phyloP scores from a whole-genome alignment of 768 basidiomycete species.

The Cystobasidium onofrii region DNA sequence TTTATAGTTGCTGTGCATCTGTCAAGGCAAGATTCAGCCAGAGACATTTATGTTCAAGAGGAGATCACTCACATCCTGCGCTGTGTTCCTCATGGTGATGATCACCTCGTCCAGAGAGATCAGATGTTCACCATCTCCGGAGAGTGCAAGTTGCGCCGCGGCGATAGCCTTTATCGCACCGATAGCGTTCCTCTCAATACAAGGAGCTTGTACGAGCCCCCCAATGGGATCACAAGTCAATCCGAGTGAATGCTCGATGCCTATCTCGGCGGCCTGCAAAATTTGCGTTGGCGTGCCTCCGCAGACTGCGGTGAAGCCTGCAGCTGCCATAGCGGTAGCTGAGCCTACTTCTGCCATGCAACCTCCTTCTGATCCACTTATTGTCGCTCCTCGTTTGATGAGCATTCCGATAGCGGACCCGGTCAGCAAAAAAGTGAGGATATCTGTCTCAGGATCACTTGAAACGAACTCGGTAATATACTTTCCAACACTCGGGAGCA shows the following conservation, averaged over 20 bases:
- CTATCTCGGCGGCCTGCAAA: slow-evolving; percentile 53
- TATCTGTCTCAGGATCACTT: slow-evolving; percentile 78
- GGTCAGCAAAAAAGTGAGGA: slow-evolving; percentile 81
- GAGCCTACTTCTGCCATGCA: slow-evolving; percentile 97
- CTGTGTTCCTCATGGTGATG: slow-evolving; percentile 86
- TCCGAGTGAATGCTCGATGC: slow-evolving; percentile 75
- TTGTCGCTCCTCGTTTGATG: slow-evolving; percentile 93
- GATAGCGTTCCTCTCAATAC: slow-evolving; percentile 52
- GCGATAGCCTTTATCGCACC: slow-evolving; percentile 46
- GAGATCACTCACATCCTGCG: slow-evolving; percentile 50
- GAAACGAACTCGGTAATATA: slow-evolving; percentile 61
- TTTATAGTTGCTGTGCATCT: slow-evolving; percentile 87
- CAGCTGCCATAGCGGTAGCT: slow-evolving; percentile 91
- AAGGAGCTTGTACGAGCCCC: slow-evolving; percentile 87
- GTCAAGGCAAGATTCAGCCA: background rate
- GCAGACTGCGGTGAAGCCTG: slow-evolving; percentile 88
- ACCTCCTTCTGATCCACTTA: slow-evolving; percentile 77
- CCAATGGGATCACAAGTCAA: slow-evolving; percentile 54
- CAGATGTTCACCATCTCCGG: slow-evolving; percentile 66
- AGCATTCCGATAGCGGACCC: slow-evolving; percentile 73
- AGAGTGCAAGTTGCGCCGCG: slow-evolving; percentile 84
- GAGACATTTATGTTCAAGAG: background rate
- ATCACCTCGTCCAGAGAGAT: slow-evolving; percentile 91
- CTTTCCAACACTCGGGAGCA: slow-evolving; percentile 72
- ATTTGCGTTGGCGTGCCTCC: slow-evolving; percentile 52